Evolutionary conservation across 306 rosid genomes (phyloP).

Genomic region (Acacia crassicarpa): DNA sequence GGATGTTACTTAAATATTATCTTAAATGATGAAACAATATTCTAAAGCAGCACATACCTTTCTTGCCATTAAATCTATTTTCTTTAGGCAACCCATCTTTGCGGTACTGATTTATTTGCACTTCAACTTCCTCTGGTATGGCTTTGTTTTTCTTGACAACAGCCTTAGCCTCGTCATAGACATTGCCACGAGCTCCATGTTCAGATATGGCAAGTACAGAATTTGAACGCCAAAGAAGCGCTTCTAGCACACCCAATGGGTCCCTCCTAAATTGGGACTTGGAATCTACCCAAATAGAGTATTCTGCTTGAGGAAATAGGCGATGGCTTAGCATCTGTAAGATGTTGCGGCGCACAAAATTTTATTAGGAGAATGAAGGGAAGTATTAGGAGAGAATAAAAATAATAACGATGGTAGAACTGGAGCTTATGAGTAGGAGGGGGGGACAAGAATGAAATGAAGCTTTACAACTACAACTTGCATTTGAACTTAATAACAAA

Average conservation of each 20-base stretch:
- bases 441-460: constrained; percentile 14
- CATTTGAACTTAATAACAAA: background rate
- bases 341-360: constrained; percentile 27
- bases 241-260: constrained; percentile 90
- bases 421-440: background rate
- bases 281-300: constrained; percentile 97
- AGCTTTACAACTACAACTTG: background rate
- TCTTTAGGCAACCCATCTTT: constrained; percentile 81
- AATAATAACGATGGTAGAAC: background rate
- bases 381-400: background rate
- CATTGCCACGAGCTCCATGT: constrained; percentile 96
- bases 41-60: constrained; percentile 49
- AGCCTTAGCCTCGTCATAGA: constrained; percentile 94
- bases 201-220: constrained; percentile 86
- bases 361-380: constrained; percentile 9
- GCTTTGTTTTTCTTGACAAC: constrained; percentile 97
- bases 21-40: constrained; percentile 14
- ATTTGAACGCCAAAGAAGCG: constrained; percentile 85
- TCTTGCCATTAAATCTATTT: constrained; percentile 84
- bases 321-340: constrained; percentile 92
- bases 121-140: constrained; percentile 90
- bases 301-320: constrained; percentile 85
- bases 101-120: constrained; percentile 76
- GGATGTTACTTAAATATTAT: background rate
- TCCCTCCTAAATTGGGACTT: constrained; percentile 97